Evolutionary conservation across 805 yeast genomes (phyloP).

Genomic region (Cyberlindnera samutprakarnensis): DNA sequence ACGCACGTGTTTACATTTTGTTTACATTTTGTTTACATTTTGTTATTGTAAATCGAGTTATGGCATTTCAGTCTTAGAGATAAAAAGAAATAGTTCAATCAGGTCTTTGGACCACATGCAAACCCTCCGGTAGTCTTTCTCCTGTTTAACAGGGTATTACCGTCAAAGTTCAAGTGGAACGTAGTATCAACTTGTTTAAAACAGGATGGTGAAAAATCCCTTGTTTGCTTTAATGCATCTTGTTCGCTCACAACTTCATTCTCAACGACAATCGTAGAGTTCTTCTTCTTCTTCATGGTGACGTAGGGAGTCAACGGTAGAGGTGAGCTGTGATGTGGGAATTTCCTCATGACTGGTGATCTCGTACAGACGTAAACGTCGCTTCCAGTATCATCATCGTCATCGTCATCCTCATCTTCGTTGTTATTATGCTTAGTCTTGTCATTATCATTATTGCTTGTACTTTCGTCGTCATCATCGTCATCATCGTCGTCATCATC

Average conservation of each 20-base stretch:
- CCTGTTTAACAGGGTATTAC: constrained; percentile 22
- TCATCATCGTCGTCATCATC: constrained; percentile 12
- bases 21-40: too few relatives aligned
- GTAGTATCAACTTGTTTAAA: background rate
- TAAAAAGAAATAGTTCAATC: too few relatives aligned
- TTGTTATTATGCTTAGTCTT: constrained; percentile 5
- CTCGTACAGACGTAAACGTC: constrained; percentile 6
- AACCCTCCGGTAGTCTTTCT: constrained; percentile 16
- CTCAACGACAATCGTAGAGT: background rate
- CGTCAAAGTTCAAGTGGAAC: constrained; percentile 21
- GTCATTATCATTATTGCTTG: constrained; percentile 5
- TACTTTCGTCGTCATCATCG: constrained; percentile 4
- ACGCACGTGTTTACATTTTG: too few relatives aligned
- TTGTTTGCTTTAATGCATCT: background rate
- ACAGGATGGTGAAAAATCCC: background rate
- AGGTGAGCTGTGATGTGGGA: constrained; percentile 8
- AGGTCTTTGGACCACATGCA: constrained; percentile 14
- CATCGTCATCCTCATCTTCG: constrained; percentile 6
- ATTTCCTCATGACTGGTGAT: constrained; percentile 17
- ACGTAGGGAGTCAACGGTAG: constrained; percentile 16
- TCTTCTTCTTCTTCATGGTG: constrained; percentile 3
- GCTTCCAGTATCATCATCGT: constrained; percentile 4
- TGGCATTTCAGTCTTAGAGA: too few relatives aligned
- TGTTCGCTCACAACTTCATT: background rate
- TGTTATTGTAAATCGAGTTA: too few relatives aligned